Conservation (phyloP, 441 rosid genomes). For the Croton laevigatus region DNA sequence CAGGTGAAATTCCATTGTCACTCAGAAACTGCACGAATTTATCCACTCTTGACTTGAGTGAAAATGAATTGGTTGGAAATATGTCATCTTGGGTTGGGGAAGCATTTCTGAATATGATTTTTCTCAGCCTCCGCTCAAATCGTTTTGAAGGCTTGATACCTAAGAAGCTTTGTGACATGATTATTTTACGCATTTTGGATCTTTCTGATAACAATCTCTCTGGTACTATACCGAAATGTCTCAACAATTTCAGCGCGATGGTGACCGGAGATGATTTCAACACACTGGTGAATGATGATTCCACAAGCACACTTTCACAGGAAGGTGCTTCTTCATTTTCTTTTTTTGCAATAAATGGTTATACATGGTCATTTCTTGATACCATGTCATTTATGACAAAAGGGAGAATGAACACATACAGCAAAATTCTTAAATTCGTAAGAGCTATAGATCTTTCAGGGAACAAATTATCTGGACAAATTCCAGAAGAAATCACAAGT, state of each 20-base stretch:
- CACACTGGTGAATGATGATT: not conserved
- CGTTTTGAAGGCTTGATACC: conserved; percentile 1
- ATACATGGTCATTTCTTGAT: conserved; percentile 2
- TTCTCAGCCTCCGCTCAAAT: conserved; percentile 2
- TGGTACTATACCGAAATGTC: conserved; percentile 2
- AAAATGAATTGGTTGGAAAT: not conserved
- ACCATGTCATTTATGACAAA: too few relatives aligned
- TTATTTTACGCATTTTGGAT: not conserved
- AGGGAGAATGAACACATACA: not conserved
- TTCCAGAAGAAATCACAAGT: not conserved
- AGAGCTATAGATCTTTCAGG: not conserved
- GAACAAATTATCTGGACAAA: not conserved
- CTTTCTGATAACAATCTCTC: not conserved
- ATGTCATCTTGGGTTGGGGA: too few relatives aligned
- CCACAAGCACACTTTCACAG: not conserved
- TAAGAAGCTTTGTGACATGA: not conserved
- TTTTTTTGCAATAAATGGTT: too few relatives aligned
- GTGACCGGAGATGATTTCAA: not conserved
- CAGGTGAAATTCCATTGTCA: conserved; percentile 1
- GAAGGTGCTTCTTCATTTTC: not conserved
- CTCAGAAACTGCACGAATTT: not conserved
- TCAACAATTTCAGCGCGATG: not conserved
- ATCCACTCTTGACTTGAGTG: not conserved
- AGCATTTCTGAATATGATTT: not conserved
- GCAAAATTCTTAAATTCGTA: not conserved